A percentile compares a stretch with the other conserved stretches of the same genome.
Conservation (phyloP, 116 monocot species). For the Dioscorea cayenensis region DNA sequence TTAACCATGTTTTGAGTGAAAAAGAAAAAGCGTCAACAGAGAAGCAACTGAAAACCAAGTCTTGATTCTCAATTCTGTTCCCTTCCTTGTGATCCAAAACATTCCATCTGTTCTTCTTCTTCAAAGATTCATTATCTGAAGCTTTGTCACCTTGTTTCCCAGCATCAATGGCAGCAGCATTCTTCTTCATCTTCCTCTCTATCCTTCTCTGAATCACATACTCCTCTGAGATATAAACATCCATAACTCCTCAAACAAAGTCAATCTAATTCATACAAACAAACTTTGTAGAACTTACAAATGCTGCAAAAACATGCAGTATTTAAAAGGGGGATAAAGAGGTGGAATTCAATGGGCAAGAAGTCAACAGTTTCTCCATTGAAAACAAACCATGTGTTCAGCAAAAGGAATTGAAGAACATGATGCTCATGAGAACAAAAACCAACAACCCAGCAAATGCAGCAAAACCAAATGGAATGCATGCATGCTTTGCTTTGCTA, state of each 20-base stretch:
- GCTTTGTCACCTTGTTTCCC: background rate
- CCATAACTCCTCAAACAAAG: slow-evolving; percentile 10
- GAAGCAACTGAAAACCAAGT: slow-evolving; percentile 27
- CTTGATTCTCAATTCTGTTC: slow-evolving; percentile 3
- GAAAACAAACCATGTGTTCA: background rate
- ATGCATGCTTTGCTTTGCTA: too few species aligned
- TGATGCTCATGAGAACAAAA: background rate
- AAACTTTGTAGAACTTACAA: background rate
- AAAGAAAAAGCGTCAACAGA: slow-evolving; percentile 11
- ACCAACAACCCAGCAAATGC: background rate
- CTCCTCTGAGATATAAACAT: slow-evolving; percentile 57
- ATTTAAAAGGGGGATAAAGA: background rate
- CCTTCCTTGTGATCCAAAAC: background rate
- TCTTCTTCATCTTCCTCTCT: slow-evolving; percentile 18
- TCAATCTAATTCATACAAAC: too few species aligned
- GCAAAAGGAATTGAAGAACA: background rate
- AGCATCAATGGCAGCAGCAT: background rate
- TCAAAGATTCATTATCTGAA: background rate
- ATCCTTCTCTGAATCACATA: slow-evolving; percentile 29
- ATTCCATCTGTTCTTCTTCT: slow-evolving; percentile 4
- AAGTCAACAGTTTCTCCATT: background rate
- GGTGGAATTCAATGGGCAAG: background rate
- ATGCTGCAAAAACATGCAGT: background rate
- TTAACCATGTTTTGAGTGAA: background rate
- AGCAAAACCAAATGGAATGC: too few species aligned